Percentiles rank a stretch among this genome's conserved stretches.
Evolutionary conservation across 805 yeast genomes (phyloP).

Genomic region (Saturnispora besseyi): DNA sequence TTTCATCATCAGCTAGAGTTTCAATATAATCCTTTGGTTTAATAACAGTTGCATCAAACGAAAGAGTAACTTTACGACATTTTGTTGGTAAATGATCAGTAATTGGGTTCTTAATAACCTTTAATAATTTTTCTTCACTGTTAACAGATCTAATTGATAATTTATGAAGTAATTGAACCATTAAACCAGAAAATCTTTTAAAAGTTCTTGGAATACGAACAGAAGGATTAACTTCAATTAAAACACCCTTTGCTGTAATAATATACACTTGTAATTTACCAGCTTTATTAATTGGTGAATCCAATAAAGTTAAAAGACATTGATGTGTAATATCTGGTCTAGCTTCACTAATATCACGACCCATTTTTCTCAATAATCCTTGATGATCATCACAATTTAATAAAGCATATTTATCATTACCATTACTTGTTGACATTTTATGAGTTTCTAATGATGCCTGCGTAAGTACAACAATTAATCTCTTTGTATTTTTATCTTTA

Average conservation of each 20-base stretch:
- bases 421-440: slow-evolving; percentile 64
- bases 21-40: slow-evolving; percentile 82
- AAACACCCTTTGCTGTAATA: slow-evolving; percentile 89
- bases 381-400: slow-evolving; percentile 98
- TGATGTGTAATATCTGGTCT: slow-evolving; percentile 99
- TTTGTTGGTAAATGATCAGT: slow-evolving; percentile 95
- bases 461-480: slow-evolving; percentile 88
- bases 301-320: slow-evolving; percentile 85
- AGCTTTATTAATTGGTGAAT: slow-evolving; percentile 97
- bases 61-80: slow-evolving; percentile 86
- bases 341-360: slow-evolving; percentile 94
- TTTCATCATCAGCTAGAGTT: slow-evolving; percentile 77
- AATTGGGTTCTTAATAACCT: slow-evolving; percentile 93
- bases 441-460: slow-evolving; percentile 96
- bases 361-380: slow-evolving; percentile 89
- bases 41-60: slow-evolving; percentile 83
- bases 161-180: slow-evolving; percentile 94
- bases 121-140: slow-evolving; percentile 87
- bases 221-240: slow-evolving; percentile 90
- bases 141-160: slow-evolving; percentile 89
- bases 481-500: slow-evolving; percentile 74
- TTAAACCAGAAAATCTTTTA: slow-evolving; percentile 92
- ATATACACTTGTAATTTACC: slow-evolving; percentile 95
- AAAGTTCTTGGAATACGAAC: slow-evolving; percentile 98
- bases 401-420: slow-evolving; percentile 87